Conservation (phyloP, 2,329 filamentous ascomycete species). For the Neonectria hederae region DNA sequence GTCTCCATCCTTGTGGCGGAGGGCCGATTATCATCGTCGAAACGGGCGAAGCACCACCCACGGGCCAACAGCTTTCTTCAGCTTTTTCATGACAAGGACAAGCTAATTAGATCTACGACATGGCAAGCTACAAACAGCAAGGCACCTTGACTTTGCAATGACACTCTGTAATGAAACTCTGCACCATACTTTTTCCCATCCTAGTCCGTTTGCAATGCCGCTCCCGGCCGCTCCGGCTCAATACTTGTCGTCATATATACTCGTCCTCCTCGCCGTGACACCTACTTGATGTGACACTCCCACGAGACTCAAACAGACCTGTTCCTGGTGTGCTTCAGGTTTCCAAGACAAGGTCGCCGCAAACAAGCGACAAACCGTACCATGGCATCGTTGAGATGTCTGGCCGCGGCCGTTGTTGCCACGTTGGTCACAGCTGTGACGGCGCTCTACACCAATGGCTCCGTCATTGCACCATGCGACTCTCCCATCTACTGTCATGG, state of each 20-base stretch:
- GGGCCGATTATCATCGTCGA: slow-evolving; percentile 1
- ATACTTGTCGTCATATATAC: slow-evolving; percentile 8
- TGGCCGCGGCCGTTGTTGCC: slow-evolving; percentile 41
- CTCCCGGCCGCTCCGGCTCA: slow-evolving; percentile 3
- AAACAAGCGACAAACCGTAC: slow-evolving; percentile 12
- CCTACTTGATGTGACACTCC: not conserved
- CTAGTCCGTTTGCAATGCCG: not conserved
- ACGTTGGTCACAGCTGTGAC: slow-evolving; percentile 43
- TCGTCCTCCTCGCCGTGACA: not conserved
- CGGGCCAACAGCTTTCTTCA: not conserved
- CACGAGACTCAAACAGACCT: not conserved
- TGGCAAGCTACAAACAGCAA: not conserved
- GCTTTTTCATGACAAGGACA: not conserved
- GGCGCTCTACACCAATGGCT: slow-evolving; percentile 68
- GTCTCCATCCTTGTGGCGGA: not conserved
- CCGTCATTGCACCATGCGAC: slow-evolving; percentile 70
- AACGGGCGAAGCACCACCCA: not conserved
- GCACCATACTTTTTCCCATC: slow-evolving; percentile 2
- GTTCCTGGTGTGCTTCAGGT: not conserved
- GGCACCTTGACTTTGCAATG: not conserved
- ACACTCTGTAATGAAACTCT: not conserved
- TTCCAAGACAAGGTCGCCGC: not conserved
- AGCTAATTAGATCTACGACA: not conserved
- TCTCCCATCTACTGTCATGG: slow-evolving; percentile 75
- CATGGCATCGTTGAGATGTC: slow-evolving; percentile 42